A percentile compares a stretch with the other conserved stretches of the same genome.
Conservation (phyloP, 257 asterid genomes). For the Nicotiana attenuata region DNA sequence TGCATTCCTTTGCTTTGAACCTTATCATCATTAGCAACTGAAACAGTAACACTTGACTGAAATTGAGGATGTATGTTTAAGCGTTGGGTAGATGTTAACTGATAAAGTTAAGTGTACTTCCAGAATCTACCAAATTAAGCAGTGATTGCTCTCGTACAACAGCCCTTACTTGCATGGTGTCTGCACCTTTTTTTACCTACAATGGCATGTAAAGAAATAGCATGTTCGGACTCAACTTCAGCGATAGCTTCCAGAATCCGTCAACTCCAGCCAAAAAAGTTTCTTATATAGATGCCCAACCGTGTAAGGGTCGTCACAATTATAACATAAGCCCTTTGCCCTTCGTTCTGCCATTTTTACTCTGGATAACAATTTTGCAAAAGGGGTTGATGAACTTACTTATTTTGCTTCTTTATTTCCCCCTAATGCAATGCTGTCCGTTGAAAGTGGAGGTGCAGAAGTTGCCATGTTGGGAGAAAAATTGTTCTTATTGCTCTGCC, state of each 20-base stretch:
- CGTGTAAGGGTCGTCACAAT: neutral
- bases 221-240: no score
- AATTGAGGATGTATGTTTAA: no score
- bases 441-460: neutral
- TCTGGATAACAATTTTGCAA: neutral
- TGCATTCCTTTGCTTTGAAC: neutral
- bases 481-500: neutral
- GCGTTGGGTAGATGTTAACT: neutral
- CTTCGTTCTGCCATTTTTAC: neutral
- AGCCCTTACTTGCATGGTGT: no score
- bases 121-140: neutral
- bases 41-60: no score
- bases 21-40: neutral
- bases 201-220: neutral
- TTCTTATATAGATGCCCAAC: neutral
- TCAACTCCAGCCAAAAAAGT: neutral
- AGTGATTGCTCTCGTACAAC: neutral
- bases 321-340: neutral
- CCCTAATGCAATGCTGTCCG: neutral
- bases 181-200: neutral
- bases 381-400: neutral
- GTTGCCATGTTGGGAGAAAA: neutral
- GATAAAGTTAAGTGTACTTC: neutral
- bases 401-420: neutral
- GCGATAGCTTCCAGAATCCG: neutral